Conservation (phyloP, 2,329 filamentous ascomycete species). For the Calycina herbarum region DNA sequence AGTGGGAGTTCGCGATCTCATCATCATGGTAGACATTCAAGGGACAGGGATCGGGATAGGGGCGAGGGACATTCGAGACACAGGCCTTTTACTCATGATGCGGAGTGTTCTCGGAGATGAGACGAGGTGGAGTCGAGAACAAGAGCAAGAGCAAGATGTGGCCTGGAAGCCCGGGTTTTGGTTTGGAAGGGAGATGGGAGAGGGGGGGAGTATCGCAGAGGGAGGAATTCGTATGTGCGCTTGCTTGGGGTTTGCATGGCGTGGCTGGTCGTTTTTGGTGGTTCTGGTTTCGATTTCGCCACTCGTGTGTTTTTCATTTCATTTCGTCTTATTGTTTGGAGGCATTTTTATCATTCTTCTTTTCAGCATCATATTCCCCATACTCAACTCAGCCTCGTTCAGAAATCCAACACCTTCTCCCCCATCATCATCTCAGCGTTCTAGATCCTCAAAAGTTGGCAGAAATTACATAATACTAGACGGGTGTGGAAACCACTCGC, state of each 20-base stretch:
- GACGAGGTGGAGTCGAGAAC: no score
- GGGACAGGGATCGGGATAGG: neutral
- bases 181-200: neutral
- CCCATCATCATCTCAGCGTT: neutral
- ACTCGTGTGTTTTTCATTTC: neutral
- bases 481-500: neutral
- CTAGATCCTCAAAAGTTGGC: neutral
- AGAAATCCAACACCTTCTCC: neutral
- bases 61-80: neutral
- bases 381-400: neutral
- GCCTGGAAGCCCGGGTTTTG: neutral
- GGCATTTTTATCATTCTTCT: neutral
- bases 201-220: neutral
- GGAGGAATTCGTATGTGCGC: neutral
- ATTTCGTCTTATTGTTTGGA: neutral
- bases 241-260: neutral
- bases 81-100: neutral
- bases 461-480: neutral
- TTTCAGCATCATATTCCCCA: neutral
- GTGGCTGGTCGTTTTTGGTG: neutral
- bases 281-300: neutral
- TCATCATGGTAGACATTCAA: neutral
- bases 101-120: neutral
- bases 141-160: neutral
- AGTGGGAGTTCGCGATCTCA: slow-evolving; percentile 3